A percentile compares a stretch with the other conserved stretches of the same genome.
Evolutionary conservation across 805 yeast species (phyloP).

Genomic region (Metschnikowia lachancei): DNA sequence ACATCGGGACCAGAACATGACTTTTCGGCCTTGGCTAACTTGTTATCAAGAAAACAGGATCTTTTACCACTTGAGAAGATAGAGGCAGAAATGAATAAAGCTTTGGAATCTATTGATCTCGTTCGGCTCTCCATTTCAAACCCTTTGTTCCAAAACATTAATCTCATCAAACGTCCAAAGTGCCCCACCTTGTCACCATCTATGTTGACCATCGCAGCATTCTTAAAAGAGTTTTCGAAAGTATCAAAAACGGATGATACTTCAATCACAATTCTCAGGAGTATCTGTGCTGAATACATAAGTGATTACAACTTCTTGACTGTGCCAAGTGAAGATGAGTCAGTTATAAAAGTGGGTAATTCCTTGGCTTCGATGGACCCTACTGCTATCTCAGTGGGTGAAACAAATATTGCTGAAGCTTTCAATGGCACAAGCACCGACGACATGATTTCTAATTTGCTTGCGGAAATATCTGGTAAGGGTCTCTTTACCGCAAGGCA

Average conservation of each 20-base stretch:
- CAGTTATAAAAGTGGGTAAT: neutral
- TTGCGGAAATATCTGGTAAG: slow-evolving; percentile 11
- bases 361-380: neutral
- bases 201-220: slow-evolving; percentile 17
- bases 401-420: neutral
- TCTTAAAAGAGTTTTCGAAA: slow-evolving; percentile 11
- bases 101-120: slow-evolving; percentile 16
- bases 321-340: neutral
- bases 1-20: slow-evolving; percentile 10
- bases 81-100: slow-evolving; percentile 15
- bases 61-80: slow-evolving; percentile 28
- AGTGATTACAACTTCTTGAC: slow-evolving; percentile 13
- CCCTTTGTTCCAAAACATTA: slow-evolving; percentile 43
- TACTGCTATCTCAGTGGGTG: neutral
- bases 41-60: slow-evolving; percentile 5
- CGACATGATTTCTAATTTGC: neutral
- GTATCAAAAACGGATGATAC: neutral
- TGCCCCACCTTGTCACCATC: slow-evolving; percentile 4
- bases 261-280: neutral
- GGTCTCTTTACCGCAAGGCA: slow-evolving; percentile 15
- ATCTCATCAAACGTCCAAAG: slow-evolving; percentile 22
- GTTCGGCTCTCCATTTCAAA: slow-evolving; percentile 44
- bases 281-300: slow-evolving; percentile 9
- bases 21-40: slow-evolving; percentile 15
- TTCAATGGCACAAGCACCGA: slow-evolving; percentile 6